Evolutionary conservation across 192 early-diverging fungal genomes (phyloP), one percentile per base, ranked within the genome.

Genomic region (Coemansia interrupta): DNA sequence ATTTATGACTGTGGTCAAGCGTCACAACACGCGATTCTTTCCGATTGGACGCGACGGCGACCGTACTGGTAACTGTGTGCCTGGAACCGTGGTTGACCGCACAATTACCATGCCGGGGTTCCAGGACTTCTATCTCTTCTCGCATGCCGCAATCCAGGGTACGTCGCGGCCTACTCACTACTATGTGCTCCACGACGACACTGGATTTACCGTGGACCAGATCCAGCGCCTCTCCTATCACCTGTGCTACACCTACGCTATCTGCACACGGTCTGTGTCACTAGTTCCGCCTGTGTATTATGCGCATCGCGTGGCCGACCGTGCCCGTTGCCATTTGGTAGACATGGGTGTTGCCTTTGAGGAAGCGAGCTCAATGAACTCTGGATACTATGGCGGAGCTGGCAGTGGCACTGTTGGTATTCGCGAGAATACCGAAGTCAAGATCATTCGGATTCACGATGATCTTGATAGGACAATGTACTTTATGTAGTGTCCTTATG

Each of bases 91-190:
- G 5, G 69, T 95, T 18, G 90, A 92, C 52, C 74, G 77, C 18
- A 67, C 56, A 1, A 75, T 95, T 50, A 84, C 83, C 1, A 90
- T 95, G 71, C 93, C 93, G 1, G 79, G 75, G 22, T 85, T 92
- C 40, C 90, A 87, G 58, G 92, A 97, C 56, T 97, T 97, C 62
- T 91, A 87, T 54, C 67, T 98, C n/a, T 90, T 89, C 58, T 88
- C 92, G 15, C 96, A 98, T 58, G 86, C 88, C 1, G 92, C 94
- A 41, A 83, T 95, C 19, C 92, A 94, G 67, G 94, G 96, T 24
- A 95, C 94, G 1, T 93, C 92, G 13, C 88, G 92, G 26, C 93
- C 94, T 1, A 89, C 89, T 0, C 90, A 91, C 64, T 98, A 98
- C 84, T 85, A 88, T 48, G 92, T 95, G n/a, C 67, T 98, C 36